phyloP scores from a whole-genome alignment of 192 early-diverging fungal species.

The Rhizoclosmatium globosum region DNA sequence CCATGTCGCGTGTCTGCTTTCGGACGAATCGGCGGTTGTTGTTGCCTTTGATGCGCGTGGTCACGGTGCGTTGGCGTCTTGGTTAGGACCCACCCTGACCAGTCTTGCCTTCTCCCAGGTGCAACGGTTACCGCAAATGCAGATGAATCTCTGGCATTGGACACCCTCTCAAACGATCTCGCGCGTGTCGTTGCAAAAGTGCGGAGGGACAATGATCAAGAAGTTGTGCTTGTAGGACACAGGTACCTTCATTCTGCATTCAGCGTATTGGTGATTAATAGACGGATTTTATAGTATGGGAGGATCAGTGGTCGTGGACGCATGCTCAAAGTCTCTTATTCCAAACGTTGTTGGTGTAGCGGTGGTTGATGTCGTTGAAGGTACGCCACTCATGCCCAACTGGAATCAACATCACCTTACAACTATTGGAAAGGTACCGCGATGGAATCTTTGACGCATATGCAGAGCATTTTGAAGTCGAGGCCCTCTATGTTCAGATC shows the following conservation, averaged over 20 bases:
- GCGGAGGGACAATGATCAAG: conserved; percentile 14
- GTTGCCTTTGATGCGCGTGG: conserved; percentile 33
- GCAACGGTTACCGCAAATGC: conserved; percentile 10
- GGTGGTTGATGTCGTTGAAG: conserved; percentile 35
- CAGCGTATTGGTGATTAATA: neutral
- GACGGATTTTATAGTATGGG: conserved; percentile 2
- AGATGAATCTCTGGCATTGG: conserved; percentile 12
- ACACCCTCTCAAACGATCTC: neutral
- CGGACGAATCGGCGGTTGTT: conserved; percentile 6
- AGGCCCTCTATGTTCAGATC: conserved; percentile 33
- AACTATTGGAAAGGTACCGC: no score
- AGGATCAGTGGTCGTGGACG: conserved; percentile 18
- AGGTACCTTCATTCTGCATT: neutral
- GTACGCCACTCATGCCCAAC: neutral
- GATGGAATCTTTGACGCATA: conserved; percentile 33
- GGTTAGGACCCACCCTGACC: neutral
- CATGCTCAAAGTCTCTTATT: neutral
- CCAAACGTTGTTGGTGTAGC: conserved; percentile 26
- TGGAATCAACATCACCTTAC: no score
- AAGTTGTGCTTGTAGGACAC: conserved; percentile 30
- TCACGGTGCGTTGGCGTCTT: conserved; percentile 3
- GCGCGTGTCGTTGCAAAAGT: conserved; percentile 9
- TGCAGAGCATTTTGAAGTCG: conserved; percentile 21
- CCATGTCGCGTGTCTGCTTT: conserved; percentile 8
- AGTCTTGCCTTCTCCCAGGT: neutral